Percentiles rank a stretch among this genome's conserved stretches.
Conservation (phyloP, 164 flowering plant species). For the Protea cynaroides region DNA sequence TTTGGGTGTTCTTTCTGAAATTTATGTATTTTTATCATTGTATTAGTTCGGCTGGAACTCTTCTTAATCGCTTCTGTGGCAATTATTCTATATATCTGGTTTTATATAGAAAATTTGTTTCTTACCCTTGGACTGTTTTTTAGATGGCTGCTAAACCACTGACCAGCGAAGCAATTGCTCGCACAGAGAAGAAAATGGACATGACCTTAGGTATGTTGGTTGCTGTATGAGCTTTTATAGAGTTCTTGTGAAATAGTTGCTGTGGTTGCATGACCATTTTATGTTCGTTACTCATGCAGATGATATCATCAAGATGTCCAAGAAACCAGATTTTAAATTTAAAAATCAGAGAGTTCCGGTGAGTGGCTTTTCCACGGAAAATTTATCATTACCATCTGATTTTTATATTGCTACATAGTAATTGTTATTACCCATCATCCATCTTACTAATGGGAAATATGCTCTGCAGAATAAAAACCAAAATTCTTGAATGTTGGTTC, state of each 20-base stretch:
- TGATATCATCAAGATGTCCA: conserved; percentile 89
- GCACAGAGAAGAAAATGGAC: conserved; percentile 91
- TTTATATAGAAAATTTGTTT: no score
- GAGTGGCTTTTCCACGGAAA: conserved; percentile 13
- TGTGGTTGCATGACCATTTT: not conserved
- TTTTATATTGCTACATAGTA: not conserved
- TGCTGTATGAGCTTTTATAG: not conserved
- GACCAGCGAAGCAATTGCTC: conserved; percentile 72
- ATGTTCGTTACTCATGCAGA: conserved; percentile 33
- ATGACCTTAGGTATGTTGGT: conserved; percentile 65
- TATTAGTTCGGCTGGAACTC: no score
- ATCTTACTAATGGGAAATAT: not conserved
- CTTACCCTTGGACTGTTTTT: not conserved
- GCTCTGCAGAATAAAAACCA: conserved; percentile 45
- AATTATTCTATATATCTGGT: no score
- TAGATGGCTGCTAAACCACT: conserved; percentile 85
- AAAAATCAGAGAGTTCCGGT: conserved; percentile 56
- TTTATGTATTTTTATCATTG: no score
- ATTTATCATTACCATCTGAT: not conserved
- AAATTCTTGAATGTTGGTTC: conserved; percentile 21
- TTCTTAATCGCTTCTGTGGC: no score
- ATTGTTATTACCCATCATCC: not conserved
- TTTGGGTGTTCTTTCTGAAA: no score
- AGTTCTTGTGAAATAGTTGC: not conserved
- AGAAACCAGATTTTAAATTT: conserved; percentile 25